These are phyloP conservation scores for Yarrowia hollandica DNA, from an alignment of 805 yeast genomes.

Conservation along the genomic window DNA sequence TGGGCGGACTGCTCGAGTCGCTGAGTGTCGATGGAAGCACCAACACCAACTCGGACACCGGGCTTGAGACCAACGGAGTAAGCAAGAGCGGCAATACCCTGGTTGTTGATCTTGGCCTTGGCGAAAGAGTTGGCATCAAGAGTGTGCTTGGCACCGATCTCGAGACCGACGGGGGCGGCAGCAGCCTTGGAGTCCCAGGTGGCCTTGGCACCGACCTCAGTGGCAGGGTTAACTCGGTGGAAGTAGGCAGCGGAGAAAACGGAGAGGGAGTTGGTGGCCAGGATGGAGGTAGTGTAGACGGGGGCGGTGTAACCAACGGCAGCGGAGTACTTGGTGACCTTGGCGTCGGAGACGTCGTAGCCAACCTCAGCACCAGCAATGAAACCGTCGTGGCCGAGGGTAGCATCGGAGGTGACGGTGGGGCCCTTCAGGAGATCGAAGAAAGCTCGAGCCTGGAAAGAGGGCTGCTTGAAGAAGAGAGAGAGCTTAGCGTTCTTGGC, in stretches of 20 bases:
- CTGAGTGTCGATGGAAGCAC: constrained; percentile 95
- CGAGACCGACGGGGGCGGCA: constrained; percentile 80
- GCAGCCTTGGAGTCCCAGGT: constrained; percentile 82
- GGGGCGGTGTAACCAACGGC: constrained; percentile 92
- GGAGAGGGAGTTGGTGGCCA: constrained; percentile 82
- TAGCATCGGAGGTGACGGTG: constrained; percentile 88
- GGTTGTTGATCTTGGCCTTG: constrained; percentile 95
- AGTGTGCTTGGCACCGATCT: constrained; percentile 92
- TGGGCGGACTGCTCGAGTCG: constrained; percentile 95
- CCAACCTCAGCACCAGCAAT: constrained; percentile 97
- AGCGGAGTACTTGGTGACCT: constrained; percentile 89
- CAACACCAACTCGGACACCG: constrained; percentile 95
- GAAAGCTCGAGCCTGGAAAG: constrained; percentile 90
- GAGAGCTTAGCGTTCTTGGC: constrained; percentile 86
- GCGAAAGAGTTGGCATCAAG: constrained; percentile 86
- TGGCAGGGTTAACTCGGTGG: constrained; percentile 88
- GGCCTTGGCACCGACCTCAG: constrained; percentile 98
- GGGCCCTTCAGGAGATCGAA: constrained; percentile 96
- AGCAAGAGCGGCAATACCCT: constrained; percentile 89
- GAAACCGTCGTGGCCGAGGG: constrained; percentile 94
- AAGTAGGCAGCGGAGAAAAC: constrained; percentile 93
- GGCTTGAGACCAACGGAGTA: constrained; percentile 95
- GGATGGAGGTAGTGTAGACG: constrained; percentile 79
- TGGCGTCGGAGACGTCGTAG: constrained; percentile 90
- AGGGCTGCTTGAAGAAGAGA: constrained; percentile 87